A percentile compares a stretch with the other conserved stretches of the same genome.
Conservation (phyloP, 108 stramenopile species). For the Conticribra weissflogii region DNA sequence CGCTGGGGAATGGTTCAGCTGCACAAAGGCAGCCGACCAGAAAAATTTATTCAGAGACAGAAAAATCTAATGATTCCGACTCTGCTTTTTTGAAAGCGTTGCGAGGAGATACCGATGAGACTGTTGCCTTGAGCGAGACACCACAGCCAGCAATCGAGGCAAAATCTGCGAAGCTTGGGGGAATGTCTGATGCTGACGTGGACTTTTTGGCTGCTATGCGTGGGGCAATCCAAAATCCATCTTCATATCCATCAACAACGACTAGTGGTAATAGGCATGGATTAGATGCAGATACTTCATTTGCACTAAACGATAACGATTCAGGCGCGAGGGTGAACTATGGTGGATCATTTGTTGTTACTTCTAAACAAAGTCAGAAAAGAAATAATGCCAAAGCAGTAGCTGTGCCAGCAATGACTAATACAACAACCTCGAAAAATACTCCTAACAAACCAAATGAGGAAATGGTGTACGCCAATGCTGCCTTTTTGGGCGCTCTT, state of each 20-base stretch:
- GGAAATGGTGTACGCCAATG: slow-evolving; percentile 46
- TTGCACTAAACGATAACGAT: background rate
- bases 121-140: background rate
- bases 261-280: background rate
- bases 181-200: slow-evolving; percentile 1
- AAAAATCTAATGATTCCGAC: slow-evolving; percentile 5
- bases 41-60: too few relatives aligned
- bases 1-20: background rate
- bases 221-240: too few relatives aligned
- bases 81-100: slow-evolving; percentile 10
- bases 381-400: background rate
- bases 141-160: background rate
- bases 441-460: background rate
- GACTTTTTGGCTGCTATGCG: slow-evolving; percentile 19
- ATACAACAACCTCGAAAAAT: background rate
- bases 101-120: background rate
- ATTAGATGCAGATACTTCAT: background rate
- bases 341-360: background rate
- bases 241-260: background rate
- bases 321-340: too few relatives aligned
- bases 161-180: background rate
- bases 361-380: background rate
- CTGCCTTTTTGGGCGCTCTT: slow-evolving; percentile 49
- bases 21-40: background rate
- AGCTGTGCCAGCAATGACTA: background rate